Percentiles rank a stretch among this genome's conserved stretches.
Conservation (phyloP, 2,329 filamentous ascomycete species). For the Onygenales sp. region DNA sequence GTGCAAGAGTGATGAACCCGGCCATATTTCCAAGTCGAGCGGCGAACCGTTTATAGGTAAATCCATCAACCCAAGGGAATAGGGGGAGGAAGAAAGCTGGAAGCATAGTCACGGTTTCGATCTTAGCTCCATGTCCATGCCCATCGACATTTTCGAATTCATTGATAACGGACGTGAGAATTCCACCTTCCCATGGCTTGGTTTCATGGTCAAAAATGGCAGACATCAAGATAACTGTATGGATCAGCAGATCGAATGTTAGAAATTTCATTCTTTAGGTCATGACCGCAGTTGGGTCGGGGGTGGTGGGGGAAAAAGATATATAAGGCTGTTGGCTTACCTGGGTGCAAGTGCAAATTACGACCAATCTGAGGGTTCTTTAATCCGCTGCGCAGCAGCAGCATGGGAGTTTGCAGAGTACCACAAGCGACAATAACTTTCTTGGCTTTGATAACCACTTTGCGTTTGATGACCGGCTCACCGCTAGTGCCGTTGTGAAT, state of each 20-base stretch:
- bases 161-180: constrained; percentile 67
- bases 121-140: constrained; percentile 69
- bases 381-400: constrained; percentile 69
- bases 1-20: constrained; percentile 62
- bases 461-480: constrained; percentile 42
- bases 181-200: constrained; percentile 65
- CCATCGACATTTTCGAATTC: constrained; percentile 75
- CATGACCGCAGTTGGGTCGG: too few species aligned
- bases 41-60: constrained; percentile 63
- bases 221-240: constrained; percentile 29
- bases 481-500: constrained; percentile 49
- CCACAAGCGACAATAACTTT: constrained; percentile 72
- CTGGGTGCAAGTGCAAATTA: constrained; percentile 75
- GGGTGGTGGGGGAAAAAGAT: not conserved
- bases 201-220: constrained; percentile 62
- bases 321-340: constrained; percentile 38
- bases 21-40: constrained; percentile 60
- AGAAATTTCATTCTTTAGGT: not conserved
- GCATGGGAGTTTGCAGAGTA: constrained; percentile 63
- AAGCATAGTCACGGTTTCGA: constrained; percentile 69
- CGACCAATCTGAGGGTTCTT: constrained; percentile 72
- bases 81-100: constrained; percentile 55
- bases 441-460: constrained; percentile 66
- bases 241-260: constrained; percentile 5
- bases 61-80: constrained; percentile 56